phyloP scores from a whole-genome alignment of 176 grass and related monocot species.

The Carex parvula region DNA sequence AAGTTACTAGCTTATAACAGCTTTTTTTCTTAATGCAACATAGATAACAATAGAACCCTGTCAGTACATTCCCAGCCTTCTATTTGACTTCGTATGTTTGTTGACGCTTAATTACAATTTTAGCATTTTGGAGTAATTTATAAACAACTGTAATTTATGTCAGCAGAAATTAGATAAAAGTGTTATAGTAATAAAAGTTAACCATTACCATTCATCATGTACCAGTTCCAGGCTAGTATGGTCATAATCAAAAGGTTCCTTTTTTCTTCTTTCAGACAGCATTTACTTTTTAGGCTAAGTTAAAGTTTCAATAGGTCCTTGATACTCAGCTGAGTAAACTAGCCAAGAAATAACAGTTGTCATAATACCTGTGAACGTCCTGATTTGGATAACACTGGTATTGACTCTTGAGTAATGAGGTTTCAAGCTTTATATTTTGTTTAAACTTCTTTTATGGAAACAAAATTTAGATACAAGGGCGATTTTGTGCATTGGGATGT shows the following conservation, averaged over 20 bases:
- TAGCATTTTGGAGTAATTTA: not conserved
- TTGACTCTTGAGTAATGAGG: not conserved
- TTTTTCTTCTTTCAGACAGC: not conserved
- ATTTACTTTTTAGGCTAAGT: not conserved
- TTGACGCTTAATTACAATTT: not conserved
- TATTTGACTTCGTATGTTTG: not conserved
- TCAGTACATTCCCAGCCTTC: not conserved
- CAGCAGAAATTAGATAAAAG: not conserved
- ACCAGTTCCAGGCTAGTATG: not conserved
- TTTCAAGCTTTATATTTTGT: not conserved
- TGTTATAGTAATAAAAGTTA: not conserved
- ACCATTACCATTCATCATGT: not conserved
- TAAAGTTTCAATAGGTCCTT: not conserved
- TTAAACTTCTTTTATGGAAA: not conserved
- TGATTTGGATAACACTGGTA: not conserved
- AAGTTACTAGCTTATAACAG: not conserved
- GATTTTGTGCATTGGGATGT: conserved; percentile 98
- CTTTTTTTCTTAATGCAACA: not conserved
- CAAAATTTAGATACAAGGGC: conserved; percentile 53
- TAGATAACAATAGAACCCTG: not conserved
- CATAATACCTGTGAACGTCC: not conserved
- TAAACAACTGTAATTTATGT: not conserved
- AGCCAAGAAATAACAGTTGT: not conserved
- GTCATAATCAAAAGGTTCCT: not conserved
- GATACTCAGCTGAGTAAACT: not conserved